A percentile compares a stretch with the other conserved stretches of the same genome.
These are phyloP conservation scores for Pholiota adiposa DNA, from an alignment of 1,284 basidiomycete species.

Conservation along the genomic window DNA sequence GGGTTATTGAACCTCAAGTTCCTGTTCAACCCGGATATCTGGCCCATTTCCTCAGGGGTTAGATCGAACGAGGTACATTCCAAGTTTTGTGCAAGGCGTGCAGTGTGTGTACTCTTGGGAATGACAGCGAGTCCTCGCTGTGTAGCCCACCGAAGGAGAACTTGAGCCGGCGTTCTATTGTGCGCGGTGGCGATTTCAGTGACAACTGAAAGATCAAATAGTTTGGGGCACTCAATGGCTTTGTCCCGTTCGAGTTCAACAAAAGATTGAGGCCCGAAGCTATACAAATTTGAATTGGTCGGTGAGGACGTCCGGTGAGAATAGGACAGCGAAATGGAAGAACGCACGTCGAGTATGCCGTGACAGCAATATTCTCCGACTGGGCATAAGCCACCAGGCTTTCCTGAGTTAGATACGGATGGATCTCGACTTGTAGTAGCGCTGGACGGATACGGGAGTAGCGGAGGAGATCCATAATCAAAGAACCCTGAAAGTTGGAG, in stretches of 20 bases:
- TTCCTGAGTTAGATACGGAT: constrained; percentile 77
- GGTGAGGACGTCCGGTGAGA: no score
- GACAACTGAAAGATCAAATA: constrained; percentile 59
- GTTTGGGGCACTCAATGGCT: constrained; percentile 49
- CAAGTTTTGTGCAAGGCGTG: constrained; percentile 66
- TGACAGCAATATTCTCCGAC: constrained; percentile 66
- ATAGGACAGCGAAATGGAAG: background rate
- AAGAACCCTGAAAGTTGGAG: constrained; percentile 68
- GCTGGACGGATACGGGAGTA: constrained; percentile 75
- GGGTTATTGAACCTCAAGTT: constrained; percentile 52
- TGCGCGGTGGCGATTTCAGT: constrained; percentile 53
- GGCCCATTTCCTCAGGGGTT: constrained; percentile 58
- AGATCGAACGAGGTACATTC: constrained; percentile 61
- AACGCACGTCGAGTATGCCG: constrained; percentile 68
- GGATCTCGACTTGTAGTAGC: constrained; percentile 79
- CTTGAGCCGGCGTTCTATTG: constrained; percentile 52
- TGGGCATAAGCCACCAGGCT: constrained; percentile 63
- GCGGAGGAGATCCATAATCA: constrained; percentile 68
- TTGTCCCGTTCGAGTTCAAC: constrained; percentile 65
- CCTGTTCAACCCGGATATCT: constrained; percentile 65
- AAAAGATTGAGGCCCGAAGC: constrained; percentile 70
- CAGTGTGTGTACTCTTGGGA: constrained; percentile 68
- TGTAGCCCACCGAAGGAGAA: constrained; percentile 80
- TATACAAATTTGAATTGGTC: background rate
- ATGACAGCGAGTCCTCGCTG: constrained; percentile 80